Conservation (phyloP, 352 stramenopile species). For the Pythium phragmitis region DNA sequence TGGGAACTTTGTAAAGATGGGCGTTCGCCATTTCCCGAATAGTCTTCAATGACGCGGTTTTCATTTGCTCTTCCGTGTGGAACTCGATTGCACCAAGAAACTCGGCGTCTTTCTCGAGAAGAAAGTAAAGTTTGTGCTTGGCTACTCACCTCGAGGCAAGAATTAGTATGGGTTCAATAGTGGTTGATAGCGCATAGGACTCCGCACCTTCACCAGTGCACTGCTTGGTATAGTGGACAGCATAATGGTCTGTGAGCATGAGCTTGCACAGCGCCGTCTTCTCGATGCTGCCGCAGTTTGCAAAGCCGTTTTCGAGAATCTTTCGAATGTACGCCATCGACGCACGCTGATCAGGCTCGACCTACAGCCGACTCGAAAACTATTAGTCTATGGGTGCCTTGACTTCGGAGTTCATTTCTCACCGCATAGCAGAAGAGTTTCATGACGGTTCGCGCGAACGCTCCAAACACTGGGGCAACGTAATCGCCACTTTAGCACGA, state of each 20-base stretch:
- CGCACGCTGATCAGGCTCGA: constrained; percentile 38
- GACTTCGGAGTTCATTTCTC: background rate
- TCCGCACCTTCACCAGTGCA: constrained; percentile 48
- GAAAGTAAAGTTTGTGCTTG: constrained; percentile 64
- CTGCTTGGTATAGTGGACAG: constrained; percentile 62
- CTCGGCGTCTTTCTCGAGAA: constrained; percentile 59
- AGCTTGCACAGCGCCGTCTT: constrained; percentile 46
- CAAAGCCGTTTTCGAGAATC: constrained; percentile 36
- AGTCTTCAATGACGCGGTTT: constrained; percentile 37
- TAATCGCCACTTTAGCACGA: background rate
- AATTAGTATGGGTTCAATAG: background rate
- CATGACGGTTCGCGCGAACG: constrained; percentile 46
- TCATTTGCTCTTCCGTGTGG: constrained; percentile 52
- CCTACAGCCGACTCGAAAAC: constrained; percentile 1
- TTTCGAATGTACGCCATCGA: constrained; percentile 45
- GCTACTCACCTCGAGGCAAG: constrained; percentile 23
- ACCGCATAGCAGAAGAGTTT: constrained; percentile 61
- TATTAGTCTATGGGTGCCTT: background rate
- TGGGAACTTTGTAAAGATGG: constrained; percentile 39
- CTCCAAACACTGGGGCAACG: constrained; percentile 38
- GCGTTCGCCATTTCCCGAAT: constrained; percentile 50
- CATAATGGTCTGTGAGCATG: constrained; percentile 50
- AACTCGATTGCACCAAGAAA: constrained; percentile 65
- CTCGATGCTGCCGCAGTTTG: constrained; percentile 25
- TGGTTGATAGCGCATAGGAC: background rate